Percentiles rank a stretch among this genome's conserved stretches.
Conservation (phyloP, 1,139 yeast genomes). For the Yamadazyma conglobata region DNA sequence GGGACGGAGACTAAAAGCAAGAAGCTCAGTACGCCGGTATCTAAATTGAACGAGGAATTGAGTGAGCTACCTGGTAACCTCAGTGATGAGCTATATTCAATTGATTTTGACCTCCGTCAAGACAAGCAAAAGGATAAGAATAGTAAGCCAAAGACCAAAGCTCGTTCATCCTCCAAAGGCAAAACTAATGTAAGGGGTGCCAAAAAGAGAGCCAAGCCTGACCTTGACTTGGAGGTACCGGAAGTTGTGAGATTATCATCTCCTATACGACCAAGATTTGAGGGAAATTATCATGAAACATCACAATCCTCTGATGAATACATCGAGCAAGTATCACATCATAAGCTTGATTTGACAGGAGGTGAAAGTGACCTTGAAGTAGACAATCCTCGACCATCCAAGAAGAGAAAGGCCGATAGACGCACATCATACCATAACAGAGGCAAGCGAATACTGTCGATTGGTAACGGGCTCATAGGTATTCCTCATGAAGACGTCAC, state of each 20-base stretch:
- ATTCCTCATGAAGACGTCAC: conserved; percentile 66
- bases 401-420: conserved; percentile 23
- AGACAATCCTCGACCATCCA: conserved; percentile 2
- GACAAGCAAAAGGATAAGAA: conserved; percentile 1
- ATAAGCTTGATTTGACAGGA: conserved; percentile 16
- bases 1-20: conserved; percentile 13
- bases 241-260: conserved; percentile 22
- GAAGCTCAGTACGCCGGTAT: conserved; percentile 25
- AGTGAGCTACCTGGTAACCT: conserved; percentile 14
- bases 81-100: conserved; percentile 15
- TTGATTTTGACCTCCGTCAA: conserved; percentile 10
- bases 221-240: conserved; percentile 15
- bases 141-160: conserved; percentile 9
- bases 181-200: too few species aligned
- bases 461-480: conserved; percentile 70
- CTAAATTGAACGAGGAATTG: conserved; percentile 24
- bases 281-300: conserved; percentile 6
- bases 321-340: conserved; percentile 31
- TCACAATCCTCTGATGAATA: conserved; percentile 21
- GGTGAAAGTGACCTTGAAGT: conserved; percentile 8
- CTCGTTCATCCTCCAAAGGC: too few species aligned
- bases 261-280: conserved; percentile 21
- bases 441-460: conserved; percentile 71
- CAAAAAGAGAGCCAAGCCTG: neutral
- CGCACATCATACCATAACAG: conserved; percentile 52